Conservation (phyloP, 805 yeast genomes). For the Torulaspora indica region DNA sequence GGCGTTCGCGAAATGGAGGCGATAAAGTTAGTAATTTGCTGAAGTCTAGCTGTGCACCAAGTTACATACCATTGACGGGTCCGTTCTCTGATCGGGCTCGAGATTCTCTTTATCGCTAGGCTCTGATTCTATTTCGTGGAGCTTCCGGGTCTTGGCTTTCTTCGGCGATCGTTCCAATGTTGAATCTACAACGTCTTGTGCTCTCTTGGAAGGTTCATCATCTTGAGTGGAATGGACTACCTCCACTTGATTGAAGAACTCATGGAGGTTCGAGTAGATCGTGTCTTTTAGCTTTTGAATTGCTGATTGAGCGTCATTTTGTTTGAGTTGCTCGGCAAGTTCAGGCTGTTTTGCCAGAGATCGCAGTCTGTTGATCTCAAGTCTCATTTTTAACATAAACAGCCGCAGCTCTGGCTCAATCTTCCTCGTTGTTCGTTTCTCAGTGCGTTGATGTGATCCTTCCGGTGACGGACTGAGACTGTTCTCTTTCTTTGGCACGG, state of each 20-base stretch:
- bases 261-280: slow-evolving; percentile 3
- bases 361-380: slow-evolving; percentile 9
- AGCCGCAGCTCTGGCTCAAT: slow-evolving; percentile 13
- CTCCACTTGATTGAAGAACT: slow-evolving; percentile 5
- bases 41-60: background rate
- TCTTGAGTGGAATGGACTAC: too few species aligned
- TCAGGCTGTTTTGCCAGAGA: background rate
- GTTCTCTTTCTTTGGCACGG: too few species aligned
- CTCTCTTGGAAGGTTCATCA: background rate
- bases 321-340: slow-evolving; percentile 5
- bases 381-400: slow-evolving; percentile 9
- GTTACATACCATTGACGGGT: background rate
- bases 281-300: slow-evolving; percentile 1
- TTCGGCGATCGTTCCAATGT: background rate
- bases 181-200: background rate
- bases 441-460: background rate
- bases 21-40: background rate
- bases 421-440: background rate
- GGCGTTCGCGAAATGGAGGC: background rate
- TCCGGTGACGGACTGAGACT: too few species aligned
- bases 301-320: background rate
- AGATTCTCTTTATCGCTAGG: background rate
- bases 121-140: too few species aligned
- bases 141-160: background rate
- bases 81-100: background rate